Conservation (phyloP, 2,329 filamentous ascomycete species). For the Rhynchosporium graminicola region DNA sequence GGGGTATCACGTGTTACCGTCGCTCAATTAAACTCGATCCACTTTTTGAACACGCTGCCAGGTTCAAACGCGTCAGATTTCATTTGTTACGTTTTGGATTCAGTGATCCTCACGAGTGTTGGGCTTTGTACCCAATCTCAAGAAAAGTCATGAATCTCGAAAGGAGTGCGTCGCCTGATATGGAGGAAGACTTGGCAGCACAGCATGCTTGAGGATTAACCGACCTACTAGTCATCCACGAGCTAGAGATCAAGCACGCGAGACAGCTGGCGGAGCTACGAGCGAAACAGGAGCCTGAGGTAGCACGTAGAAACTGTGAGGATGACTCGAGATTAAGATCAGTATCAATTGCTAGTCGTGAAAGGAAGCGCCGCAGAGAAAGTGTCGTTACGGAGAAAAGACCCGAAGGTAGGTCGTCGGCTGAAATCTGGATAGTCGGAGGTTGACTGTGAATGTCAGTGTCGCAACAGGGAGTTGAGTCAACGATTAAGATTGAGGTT, state of each 20-base stretch:
- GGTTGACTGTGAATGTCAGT: not conserved
- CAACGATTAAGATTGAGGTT: not conserved
- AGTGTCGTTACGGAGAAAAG: not conserved
- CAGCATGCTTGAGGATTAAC: not conserved
- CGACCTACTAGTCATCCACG: not conserved
- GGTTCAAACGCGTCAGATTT: no score
- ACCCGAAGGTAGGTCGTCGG: not conserved
- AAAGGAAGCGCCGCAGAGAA: not conserved
- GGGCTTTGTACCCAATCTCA: no score
- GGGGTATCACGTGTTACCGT: no score
- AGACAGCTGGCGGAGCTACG: conserved; percentile 1
- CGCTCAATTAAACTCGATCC: no score
- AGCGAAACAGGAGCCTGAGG: not conserved
- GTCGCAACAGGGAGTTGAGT: not conserved
- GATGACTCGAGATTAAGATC: not conserved
- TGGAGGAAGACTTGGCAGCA: conserved; percentile 1
- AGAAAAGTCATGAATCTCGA: not conserved
- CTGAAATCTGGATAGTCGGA: not conserved
- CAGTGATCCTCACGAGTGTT: no score
- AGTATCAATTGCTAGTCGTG: not conserved
- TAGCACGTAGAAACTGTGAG: not conserved
- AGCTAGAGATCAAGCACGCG: conserved; percentile 3
- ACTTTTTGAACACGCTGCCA: no score
- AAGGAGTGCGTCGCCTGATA: not conserved
- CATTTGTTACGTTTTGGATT: not conserved